phyloP scores from a whole-genome alignment of 352 stramenopile species.

The Phytophthora palmivora region DNA sequence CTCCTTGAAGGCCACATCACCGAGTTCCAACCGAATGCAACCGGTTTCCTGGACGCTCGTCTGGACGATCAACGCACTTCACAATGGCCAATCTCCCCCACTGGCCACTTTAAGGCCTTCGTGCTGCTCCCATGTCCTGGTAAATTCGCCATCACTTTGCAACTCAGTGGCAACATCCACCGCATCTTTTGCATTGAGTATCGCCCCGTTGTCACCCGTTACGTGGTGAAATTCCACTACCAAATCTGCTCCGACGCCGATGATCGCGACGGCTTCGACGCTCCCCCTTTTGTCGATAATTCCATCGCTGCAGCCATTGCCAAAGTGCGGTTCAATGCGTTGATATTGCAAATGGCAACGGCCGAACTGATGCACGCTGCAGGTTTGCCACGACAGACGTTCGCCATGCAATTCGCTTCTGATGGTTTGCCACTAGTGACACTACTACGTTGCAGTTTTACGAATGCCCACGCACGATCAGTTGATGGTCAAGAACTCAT shows the following conservation, averaged over 20 bases:
- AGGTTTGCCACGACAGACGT: conserved; percentile 54
- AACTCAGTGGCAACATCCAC: conserved; percentile 14
- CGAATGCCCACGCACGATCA: conserved; percentile 48
- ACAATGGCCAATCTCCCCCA: conserved; percentile 58
- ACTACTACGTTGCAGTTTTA: conserved; percentile 65
- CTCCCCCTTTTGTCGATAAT: conserved; percentile 55
- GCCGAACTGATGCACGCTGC: conserved; percentile 59
- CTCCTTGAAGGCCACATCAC: conserved; percentile 55
- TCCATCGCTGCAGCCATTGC: conserved; percentile 56
- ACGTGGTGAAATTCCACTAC: conserved; percentile 74
- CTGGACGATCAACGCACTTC: conserved; percentile 38
- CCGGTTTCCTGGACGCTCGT: conserved; percentile 48
- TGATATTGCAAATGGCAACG: conserved; percentile 63
- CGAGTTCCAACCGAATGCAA: conserved; percentile 3
- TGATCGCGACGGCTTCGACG: conserved; percentile 58
- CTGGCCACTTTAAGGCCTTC: conserved; percentile 67
- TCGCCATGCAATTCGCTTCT: conserved; percentile 58
- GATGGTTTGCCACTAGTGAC: conserved; percentile 60
- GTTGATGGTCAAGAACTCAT: conserved; percentile 74
- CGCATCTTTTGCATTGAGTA: conserved; percentile 51
- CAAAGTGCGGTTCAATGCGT: conserved; percentile 62
- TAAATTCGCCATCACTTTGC: conserved; percentile 46
- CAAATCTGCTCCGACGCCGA: conserved; percentile 57
- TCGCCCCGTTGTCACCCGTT: conserved; percentile 31
- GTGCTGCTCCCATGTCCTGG: conserved; percentile 58